A percentile compares a stretch with the other conserved stretches of the same genome.
Evolutionary conservation across 2,329 filamentous ascomycete species (phyloP).

Genomic region (Macrophomina tecta): DNA sequence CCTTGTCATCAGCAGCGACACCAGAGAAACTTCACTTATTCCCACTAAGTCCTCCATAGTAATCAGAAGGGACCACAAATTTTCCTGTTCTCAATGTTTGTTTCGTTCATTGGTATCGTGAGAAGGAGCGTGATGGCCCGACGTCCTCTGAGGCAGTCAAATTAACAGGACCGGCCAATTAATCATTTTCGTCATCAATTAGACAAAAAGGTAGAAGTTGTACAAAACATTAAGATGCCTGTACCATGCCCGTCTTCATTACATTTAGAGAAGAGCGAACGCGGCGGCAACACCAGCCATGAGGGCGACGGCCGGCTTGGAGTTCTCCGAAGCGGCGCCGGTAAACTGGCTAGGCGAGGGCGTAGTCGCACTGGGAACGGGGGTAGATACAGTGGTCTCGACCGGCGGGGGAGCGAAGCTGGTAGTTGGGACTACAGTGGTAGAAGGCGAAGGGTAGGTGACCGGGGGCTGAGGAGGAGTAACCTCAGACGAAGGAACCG

Average conservation of each 20-base stretch:
- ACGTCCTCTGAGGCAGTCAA: background rate
- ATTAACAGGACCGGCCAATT: background rate
- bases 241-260: background rate
- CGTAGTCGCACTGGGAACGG: constrained; percentile 13
- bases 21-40: background rate
- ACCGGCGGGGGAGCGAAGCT: constrained; percentile 7
- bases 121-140: constrained; percentile 7
- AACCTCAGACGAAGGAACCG: constrained; percentile 5
- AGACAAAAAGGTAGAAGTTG: background rate
- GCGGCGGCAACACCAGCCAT: constrained; percentile 12
- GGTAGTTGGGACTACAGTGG: constrained; percentile 18
- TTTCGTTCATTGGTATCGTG: constrained; percentile 9
- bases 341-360: background rate
- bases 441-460: constrained; percentile 28
- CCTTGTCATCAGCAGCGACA: background rate
- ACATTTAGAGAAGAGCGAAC: background rate
- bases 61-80: background rate
- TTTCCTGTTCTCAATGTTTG: background rate
- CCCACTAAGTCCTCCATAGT: background rate
- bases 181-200: background rate
- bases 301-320: constrained; percentile 1
- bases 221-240: background rate
- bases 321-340: background rate
- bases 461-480: constrained; percentile 7
- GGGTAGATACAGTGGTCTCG: constrained; percentile 22